Evolutionary conservation across 768 basidiomycete species (phyloP).

Genomic region (Pholiota microspora): DNA sequence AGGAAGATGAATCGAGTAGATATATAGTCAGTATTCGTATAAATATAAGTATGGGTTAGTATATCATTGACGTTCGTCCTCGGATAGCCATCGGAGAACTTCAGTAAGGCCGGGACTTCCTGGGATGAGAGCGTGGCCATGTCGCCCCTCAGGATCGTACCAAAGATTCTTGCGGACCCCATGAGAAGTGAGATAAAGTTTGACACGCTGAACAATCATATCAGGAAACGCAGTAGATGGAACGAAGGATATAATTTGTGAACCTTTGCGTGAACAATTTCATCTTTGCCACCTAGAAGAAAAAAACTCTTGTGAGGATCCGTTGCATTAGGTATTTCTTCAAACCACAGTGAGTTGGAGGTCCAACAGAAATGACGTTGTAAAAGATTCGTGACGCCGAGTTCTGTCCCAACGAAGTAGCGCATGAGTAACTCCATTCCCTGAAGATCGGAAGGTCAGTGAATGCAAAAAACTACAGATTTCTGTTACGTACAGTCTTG

Average conservation of each 20-base stretch:
- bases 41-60: not conserved
- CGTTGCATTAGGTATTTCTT: conserved; percentile 80
- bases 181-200: conserved; percentile 72
- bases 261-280: conserved; percentile 74
- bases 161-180: conserved; percentile 65
- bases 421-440: conserved; percentile 78
- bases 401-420: conserved; percentile 85
- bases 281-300: conserved; percentile 81
- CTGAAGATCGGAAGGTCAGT: conserved; percentile 33
- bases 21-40: not conserved
- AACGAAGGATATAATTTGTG: no score
- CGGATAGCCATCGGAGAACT: conserved; percentile 63
- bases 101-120: conserved; percentile 50
- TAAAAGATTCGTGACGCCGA: conserved; percentile 84
- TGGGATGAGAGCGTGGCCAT: conserved; percentile 58
- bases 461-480: not conserved
- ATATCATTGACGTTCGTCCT: conserved; percentile 16
- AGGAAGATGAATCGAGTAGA: no score
- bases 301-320: conserved; percentile 68
- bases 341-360: conserved; percentile 85
- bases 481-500: conserved; percentile 46
- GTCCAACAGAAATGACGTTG: conserved; percentile 85
- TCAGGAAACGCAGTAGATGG: no score
- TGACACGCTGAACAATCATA: conserved; percentile 52
- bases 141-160: conserved; percentile 60